These are phyloP conservation scores for Myxozyma lipomycoides DNA, from an alignment of 805 yeast species.

Conservation along the genomic window DNA sequence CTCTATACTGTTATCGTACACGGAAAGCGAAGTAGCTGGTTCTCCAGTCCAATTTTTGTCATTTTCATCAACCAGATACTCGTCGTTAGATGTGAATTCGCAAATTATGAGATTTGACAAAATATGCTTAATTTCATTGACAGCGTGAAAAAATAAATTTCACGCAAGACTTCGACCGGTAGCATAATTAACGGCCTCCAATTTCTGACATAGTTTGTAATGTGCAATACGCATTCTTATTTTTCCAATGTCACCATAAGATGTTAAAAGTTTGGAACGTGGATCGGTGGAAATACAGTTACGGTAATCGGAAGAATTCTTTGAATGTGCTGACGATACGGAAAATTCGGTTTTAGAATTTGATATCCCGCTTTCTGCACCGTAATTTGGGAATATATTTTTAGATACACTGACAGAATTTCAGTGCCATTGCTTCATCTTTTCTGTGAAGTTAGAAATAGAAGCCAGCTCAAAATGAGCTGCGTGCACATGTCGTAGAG, in stretches of 20 bases:
- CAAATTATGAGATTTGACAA: neutral
- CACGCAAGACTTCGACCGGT: neutral
- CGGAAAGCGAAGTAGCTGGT: no score
- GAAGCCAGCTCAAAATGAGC: no score
- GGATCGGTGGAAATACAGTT: no score
- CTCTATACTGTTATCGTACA: neutral
- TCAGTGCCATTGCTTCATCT: no score
- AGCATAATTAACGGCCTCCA: neutral
- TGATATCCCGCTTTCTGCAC: no score
- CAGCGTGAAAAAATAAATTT: neutral
- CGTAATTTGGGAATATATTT: no score
- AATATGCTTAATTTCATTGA: neutral
- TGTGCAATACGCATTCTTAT: neutral
- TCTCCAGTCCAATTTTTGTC: neutral
- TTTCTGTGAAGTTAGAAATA: no score
- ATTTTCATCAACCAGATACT: neutral
- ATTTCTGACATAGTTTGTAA: neutral
- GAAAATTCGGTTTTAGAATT: no score
- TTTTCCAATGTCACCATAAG: neutral
- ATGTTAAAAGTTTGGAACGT: neutral
- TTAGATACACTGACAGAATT: no score
- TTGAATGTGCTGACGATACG: no score
- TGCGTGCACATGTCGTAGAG: no score
- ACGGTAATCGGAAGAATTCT: no score
- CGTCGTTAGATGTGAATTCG: neutral